Percentiles rank a stretch among this genome's conserved stretches.
Conservation (phyloP, 2,329 filamentous ascomycete species). For the Aspergillus piperis region DNA sequence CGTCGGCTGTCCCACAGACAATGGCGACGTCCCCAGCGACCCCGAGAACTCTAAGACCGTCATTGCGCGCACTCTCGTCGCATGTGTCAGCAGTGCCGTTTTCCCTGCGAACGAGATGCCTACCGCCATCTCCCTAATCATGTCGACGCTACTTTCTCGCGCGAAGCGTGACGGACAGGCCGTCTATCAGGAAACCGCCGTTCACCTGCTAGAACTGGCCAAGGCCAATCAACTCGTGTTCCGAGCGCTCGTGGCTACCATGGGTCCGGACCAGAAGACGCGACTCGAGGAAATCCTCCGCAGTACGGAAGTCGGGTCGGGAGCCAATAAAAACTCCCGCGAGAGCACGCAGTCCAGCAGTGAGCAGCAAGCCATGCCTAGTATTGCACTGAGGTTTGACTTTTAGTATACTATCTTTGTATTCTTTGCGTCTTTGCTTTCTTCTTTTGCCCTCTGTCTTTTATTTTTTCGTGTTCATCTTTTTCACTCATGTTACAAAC, state of each 20-base stretch:
- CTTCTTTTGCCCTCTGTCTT: not conserved
- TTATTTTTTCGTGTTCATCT: not conserved
- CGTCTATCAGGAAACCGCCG: conserved; percentile 72
- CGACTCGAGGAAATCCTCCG: conserved; percentile 79
- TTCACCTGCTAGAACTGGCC: conserved; percentile 77
- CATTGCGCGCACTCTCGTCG: conserved; percentile 72
- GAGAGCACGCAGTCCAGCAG: conserved; percentile 51
- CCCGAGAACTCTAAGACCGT: conserved; percentile 72
- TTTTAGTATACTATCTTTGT: conserved; percentile 57
- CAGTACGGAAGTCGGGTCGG: conserved; percentile 56
- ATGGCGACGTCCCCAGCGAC: conserved; percentile 64
- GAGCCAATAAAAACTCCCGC: conserved; percentile 38
- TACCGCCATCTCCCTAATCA: conserved; percentile 69
- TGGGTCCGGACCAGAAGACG: conserved; percentile 69
- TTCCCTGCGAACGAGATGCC: conserved; percentile 33
- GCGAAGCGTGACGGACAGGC: conserved; percentile 63
- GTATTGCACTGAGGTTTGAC: conserved; percentile 92
- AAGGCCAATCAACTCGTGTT: conserved; percentile 73
- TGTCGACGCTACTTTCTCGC: conserved; percentile 74
- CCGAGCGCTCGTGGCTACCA: conserved; percentile 68
- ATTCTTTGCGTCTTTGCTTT: not conserved
- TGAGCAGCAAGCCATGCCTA: conserved; percentile 64
- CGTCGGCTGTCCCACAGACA: conserved; percentile 51
- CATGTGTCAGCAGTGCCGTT: conserved; percentile 60
- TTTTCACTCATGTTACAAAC: not conserved